Conservation (phyloP, 768 basidiomycete species). For the Imleria badia region DNA sequence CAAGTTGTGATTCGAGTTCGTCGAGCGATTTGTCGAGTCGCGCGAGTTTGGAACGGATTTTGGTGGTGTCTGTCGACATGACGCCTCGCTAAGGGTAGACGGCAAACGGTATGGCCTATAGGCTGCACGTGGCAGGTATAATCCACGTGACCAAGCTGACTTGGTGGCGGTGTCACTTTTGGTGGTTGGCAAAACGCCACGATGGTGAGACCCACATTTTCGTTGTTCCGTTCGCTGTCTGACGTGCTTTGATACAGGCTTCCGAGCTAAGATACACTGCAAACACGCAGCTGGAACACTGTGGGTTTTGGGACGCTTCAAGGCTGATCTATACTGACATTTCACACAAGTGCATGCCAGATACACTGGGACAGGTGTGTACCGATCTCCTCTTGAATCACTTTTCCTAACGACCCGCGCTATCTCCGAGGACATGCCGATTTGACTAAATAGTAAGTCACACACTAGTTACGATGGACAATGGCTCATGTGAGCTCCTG, state of each 20-base stretch:
- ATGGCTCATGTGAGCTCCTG: conserved; percentile 13
- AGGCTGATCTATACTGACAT: conserved; percentile 5
- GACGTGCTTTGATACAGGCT: conserved; percentile 47
- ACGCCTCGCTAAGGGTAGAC: background rate
- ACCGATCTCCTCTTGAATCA: background rate
- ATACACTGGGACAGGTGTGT: conserved; percentile 91
- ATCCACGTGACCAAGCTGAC: conserved; percentile 10
- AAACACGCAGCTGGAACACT: conserved; percentile 92
- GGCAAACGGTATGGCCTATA: background rate
- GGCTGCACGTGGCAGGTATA: background rate
- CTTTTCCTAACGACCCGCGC: conserved; percentile 9
- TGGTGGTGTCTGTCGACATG: conserved; percentile 39
- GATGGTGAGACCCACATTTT: conserved; percentile 17
- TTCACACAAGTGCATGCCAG: conserved; percentile 78
- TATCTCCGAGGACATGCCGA: conserved; percentile 81
- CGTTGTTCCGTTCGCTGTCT: background rate
- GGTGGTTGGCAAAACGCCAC: conserved; percentile 4
- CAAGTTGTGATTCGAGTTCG: conserved; percentile 64
- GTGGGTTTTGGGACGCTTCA: conserved; percentile 46
- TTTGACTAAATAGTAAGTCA: conserved; percentile 86
- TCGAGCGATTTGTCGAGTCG: conserved; percentile 59
- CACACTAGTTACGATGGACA: background rate
- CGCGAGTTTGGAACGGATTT: conserved; percentile 42
- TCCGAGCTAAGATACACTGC: conserved; percentile 95
- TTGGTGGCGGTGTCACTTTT: conserved; percentile 9